These are phyloP conservation scores for Xylariales sp. DNA, from an alignment of 2,329 filamentous ascomycete genomes.

Conservation along the genomic window DNA sequence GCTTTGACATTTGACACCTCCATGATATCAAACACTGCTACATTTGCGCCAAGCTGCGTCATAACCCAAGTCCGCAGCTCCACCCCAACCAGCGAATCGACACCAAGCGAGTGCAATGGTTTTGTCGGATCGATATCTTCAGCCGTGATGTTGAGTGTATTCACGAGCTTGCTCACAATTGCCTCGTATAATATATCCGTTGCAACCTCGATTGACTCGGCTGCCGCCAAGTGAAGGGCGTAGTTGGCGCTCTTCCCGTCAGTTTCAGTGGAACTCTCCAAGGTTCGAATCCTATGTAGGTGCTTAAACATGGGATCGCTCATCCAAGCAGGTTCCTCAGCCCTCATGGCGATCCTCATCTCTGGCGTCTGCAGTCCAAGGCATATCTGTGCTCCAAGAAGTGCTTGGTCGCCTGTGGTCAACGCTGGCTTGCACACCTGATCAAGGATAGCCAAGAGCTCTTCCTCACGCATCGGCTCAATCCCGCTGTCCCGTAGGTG, in stretches of 20 bases:
- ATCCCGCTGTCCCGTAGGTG: constrained; percentile 13
- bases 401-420: constrained; percentile 1
- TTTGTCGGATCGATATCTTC: constrained; percentile 14
- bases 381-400: not conserved
- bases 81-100: constrained; percentile 22
- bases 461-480: constrained; percentile 15
- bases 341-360: not conserved
- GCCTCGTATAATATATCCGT: constrained; percentile 6
- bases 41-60: not conserved
- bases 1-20: not conserved
- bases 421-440: constrained; percentile 15
- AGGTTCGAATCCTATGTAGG: too few species aligned
- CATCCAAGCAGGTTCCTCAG: not conserved
- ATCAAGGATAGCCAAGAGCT: constrained; percentile 18
- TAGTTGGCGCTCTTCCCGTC: not conserved
- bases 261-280: not conserved
- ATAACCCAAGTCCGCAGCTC: constrained; percentile 22
- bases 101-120: constrained; percentile 17
- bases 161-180: constrained; percentile 10
- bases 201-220: not conserved
- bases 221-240: not conserved
- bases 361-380: not conserved
- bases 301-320: not conserved
- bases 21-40: constrained; percentile 1
- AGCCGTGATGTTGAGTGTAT: constrained; percentile 9